Base-by-base conservation (phyloP, 2,329 filamentous ascomycete genomes). In the Sporothrix protearum region DNA sequence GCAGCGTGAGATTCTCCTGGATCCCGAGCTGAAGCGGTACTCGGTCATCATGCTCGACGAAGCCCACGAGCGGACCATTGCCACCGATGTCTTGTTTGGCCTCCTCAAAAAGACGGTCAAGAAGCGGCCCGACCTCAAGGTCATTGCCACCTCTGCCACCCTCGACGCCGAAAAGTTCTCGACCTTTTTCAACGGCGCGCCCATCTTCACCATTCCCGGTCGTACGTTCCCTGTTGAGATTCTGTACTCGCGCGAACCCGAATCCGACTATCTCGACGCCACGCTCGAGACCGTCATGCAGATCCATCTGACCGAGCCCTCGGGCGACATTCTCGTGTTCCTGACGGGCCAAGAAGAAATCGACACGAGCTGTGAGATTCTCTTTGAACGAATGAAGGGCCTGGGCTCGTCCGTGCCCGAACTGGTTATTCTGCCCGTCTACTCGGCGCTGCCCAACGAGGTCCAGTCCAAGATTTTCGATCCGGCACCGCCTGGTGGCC, bases 11-110 rank as follows among this genome's bases (percentile, higher is more conserved):
- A 94, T 97, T 79, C 86, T 99, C 68, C 87, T 97, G 76, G 96
- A 99, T 79, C 92, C 94, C 0, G 92, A 97, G 76, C 83, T 99
- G 75, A 92, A 87, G 78, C 89, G 92, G 75, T 99, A 99, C 79
- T 97, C 94, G 0, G 93, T 96, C 73, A 97, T 99, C 78, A 99
- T 99, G 91, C 86, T 99, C 76, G 96, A 99, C 79, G 96, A 99
- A 79, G 96, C 96, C 3, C 96, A 99, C 88, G 96, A 99, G 80
- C 90, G 96, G 73, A 99, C 96, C 0, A 97, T 99, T 76, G 72
- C 95, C 0, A 99, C 96, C 0, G 96, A 99, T 81, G 93, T 99
- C 2, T 85, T 99, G 2, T 98, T 99, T 79, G 95, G 93, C 0
- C 81, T 99, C 71, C 83, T 99, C 64, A 99, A 99, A 81, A 97